Conservation (phyloP, 192 early-diverging fungal genomes). For the Linnemannia elongata region DNA sequence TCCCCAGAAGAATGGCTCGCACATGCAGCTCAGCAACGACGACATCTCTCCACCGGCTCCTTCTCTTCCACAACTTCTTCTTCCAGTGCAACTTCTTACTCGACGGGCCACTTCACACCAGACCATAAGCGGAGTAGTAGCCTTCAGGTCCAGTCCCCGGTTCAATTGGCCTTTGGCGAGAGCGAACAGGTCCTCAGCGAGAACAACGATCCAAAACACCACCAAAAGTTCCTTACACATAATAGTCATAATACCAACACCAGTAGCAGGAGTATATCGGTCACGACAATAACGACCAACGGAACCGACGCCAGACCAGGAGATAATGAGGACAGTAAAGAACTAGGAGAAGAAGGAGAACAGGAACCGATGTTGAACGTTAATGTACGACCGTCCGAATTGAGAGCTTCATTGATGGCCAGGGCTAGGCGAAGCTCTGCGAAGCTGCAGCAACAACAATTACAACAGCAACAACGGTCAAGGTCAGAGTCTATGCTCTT, state of each 20-base stretch:
- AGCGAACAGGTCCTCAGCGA: constrained; percentile 27
- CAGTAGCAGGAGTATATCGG: neutral
- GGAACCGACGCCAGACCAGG: neutral
- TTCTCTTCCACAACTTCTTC: constrained; percentile 30
- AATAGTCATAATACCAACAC: neutral
- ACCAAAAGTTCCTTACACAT: neutral
- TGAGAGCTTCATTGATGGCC: constrained; percentile 48
- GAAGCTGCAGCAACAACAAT: neutral
- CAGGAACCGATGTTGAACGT: constrained; percentile 33
- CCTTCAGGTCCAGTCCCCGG: constrained; percentile 9
- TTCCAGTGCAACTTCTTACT: neutral
- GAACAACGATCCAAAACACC: neutral
- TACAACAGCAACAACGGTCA: neutral
- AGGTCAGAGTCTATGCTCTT: constrained; percentile 28
- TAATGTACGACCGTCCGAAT: constrained; percentile 37
- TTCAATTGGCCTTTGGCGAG: constrained; percentile 23
- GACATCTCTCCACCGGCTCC: constrained; percentile 39
- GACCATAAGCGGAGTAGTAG: neutral
- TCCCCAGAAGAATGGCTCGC: constrained; percentile 48
- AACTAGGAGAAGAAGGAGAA: constrained; percentile 12
- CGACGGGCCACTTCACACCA: constrained; percentile 8
- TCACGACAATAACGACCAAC: neutral
- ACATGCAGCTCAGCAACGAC: constrained; percentile 47
- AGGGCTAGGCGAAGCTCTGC: constrained; percentile 25
- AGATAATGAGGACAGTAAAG: neutral